Base-by-base conservation (phyloP, 805 yeast genomes). In the Nakazawaea anatomiae region DNA sequence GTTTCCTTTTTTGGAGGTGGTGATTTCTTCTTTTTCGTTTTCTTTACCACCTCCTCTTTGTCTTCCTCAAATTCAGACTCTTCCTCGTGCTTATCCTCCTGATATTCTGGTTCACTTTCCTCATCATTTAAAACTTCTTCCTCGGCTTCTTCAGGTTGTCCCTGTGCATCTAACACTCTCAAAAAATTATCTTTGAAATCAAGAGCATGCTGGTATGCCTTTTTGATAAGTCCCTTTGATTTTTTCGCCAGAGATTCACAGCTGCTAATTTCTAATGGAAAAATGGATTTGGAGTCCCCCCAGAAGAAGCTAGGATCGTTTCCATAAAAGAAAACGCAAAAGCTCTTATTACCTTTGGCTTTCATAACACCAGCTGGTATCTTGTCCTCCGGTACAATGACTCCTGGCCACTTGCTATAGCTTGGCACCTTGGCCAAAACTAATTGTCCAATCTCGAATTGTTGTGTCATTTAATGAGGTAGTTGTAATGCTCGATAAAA, bases 321-420 rank as follows among this genome's bases (percentile, higher is more conserved):
- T 6, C 76, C 76, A 42, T 73, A 71, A 59, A 72, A 73, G 25
- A 72, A 70, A 12, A 72, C 77, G 57, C 77, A 73, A 53, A 57
- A 61, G 32, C 65, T 67, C 18, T 71, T 51, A 27, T 43, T 46
- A 3, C 40, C 30, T n/a, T 41, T 36, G 65, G 47, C 43, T 27
- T 34, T 44, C 42, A 75, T 12, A 71, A 66, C 57, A 68, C 58
- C 36, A 61, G 63, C 25, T 57, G 79, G 58, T 1, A 54, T 39
- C n/a, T 36, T n/a, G 12, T 49, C 52, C 18, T 46, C 52, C 25
- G 58, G 56, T 40, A 77, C 72, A 68, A 76, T 71, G 45, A 74
- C 71, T 11, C 77, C 72, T 6, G 81, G 81, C 81, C 81, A 76
- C 12, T 73, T 70, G 1, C 76, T 74, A 56, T 64, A 75, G 18